A percentile compares a stretch with the other conserved stretches of the same genome.
Conservation (phyloP, 2,329 filamentous ascomycete species). For the Mariannaea elegans region DNA sequence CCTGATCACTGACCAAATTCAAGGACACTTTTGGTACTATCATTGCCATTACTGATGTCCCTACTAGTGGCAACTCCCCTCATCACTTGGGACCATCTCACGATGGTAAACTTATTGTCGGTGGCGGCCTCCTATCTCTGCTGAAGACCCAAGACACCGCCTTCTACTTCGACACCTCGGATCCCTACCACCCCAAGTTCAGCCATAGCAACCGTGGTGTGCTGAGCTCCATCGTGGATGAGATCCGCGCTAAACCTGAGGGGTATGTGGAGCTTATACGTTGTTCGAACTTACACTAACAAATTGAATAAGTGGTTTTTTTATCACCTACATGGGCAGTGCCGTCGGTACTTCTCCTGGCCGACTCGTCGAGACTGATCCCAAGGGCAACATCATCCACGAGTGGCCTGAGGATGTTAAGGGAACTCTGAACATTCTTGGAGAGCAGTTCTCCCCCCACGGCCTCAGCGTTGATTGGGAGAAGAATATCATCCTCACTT, state of each 20-base stretch:
- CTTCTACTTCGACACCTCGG: slow-evolving; percentile 67
- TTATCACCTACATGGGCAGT: slow-evolving; percentile 70
- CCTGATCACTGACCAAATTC: background rate
- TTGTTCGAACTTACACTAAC: background rate
- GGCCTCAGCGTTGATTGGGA: slow-evolving; percentile 67
- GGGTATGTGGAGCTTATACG: slow-evolving; percentile 46
- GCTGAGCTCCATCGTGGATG: slow-evolving; percentile 67
- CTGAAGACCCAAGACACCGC: slow-evolving; percentile 70
- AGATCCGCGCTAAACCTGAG: slow-evolving; percentile 70
- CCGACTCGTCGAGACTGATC: slow-evolving; percentile 68
- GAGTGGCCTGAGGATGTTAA: slow-evolving; percentile 68
- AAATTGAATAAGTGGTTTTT: slow-evolving; percentile 55
- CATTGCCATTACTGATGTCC: slow-evolving; percentile 66
- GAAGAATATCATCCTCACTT: slow-evolving; percentile 66
- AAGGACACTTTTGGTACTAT: slow-evolving; percentile 69
- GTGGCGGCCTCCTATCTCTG: slow-evolving; percentile 66
- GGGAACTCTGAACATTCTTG: slow-evolving; percentile 63
- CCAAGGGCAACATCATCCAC: slow-evolving; percentile 67
- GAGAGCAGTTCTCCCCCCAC: slow-evolving; percentile 69
- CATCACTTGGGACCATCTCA: slow-evolving; percentile 64
- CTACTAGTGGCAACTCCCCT: slow-evolving; percentile 66
- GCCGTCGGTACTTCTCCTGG: slow-evolving; percentile 67
- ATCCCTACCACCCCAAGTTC: slow-evolving; percentile 68
- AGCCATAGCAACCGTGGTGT: slow-evolving; percentile 67
- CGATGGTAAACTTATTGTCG: slow-evolving; percentile 66